A percentile compares a stretch with the other conserved stretches of the same genome.
Conservation (phyloP, 257 asterid genomes). For the Forsythia viridissima region DNA sequence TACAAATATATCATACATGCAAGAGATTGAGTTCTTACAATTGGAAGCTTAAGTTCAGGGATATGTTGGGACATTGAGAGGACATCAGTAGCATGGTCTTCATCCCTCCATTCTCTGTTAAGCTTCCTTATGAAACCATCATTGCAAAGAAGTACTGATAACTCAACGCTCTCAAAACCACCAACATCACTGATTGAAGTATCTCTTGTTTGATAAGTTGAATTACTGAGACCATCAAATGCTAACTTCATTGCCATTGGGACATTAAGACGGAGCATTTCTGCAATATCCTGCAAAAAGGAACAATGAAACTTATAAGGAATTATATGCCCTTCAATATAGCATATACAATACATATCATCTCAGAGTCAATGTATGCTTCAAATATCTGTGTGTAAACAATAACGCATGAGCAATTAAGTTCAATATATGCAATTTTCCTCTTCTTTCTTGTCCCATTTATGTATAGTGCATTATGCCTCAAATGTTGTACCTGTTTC, state of each 20-base stretch:
- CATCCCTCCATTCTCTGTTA: slow-evolving; percentile 95
- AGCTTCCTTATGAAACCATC: slow-evolving; percentile 79
- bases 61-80: slow-evolving; percentile 97
- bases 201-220: slow-evolving; percentile 72
- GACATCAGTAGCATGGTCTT: slow-evolving; percentile 93
- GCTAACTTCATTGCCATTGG: slow-evolving; percentile 94
- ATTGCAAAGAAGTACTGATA: slow-evolving; percentile 91
- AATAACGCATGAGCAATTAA: background rate
- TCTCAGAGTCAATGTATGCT: background rate
- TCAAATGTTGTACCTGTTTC: no score
- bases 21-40: slow-evolving; percentile 52
- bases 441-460: background rate
- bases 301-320: slow-evolving; percentile 7
- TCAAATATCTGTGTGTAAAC: background rate
- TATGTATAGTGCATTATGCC: background rate
- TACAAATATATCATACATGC: slow-evolving; percentile 2
- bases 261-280: slow-evolving; percentile 87
- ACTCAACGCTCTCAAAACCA: slow-evolving; percentile 74
- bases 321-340: background rate
- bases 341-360: background rate
- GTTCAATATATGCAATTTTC: background rate
- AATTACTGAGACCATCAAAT: slow-evolving; percentile 56
- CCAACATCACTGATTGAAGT: slow-evolving; percentile 60
- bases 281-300: slow-evolving; percentile 69
- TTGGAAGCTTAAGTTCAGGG: slow-evolving; percentile 83